phyloP scores from a whole-genome alignment of 352 stramenopile genomes.

The Pythium chondricola region DNA sequence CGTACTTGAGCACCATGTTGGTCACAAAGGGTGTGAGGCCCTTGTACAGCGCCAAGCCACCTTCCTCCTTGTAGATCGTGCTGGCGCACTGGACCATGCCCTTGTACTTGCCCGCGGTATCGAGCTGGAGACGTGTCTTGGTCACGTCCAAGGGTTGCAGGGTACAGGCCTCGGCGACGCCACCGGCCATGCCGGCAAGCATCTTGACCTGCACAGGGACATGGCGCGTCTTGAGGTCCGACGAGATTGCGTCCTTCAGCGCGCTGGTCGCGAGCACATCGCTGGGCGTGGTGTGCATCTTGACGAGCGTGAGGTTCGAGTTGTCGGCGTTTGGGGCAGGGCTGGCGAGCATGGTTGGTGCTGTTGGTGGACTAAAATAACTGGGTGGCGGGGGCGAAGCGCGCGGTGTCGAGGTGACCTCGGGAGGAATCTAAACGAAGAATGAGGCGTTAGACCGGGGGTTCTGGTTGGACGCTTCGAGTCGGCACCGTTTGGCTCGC shows the following conservation, averaged over 20 bases:
- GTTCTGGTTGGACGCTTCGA: background rate
- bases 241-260: conserved; percentile 68
- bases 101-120: conserved; percentile 70
- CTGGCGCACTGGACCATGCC: conserved; percentile 76
- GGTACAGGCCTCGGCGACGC: conserved; percentile 78
- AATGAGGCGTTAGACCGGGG: conserved; percentile 25
- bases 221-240: conserved; percentile 58
- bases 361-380: background rate
- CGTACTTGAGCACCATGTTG: conserved; percentile 89
- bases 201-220: conserved; percentile 83
- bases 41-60: conserved; percentile 76
- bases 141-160: conserved; percentile 82
- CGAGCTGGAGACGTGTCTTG: conserved; percentile 84
- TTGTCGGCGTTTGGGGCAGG: conserved; percentile 10
- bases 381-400: background rate
- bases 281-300: conserved; percentile 17
- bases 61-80: conserved; percentile 81
- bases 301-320: conserved; percentile 25
- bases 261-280: conserved; percentile 57
- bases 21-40: conserved; percentile 80
- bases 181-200: conserved; percentile 79
- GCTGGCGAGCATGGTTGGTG: conserved; percentile 5
- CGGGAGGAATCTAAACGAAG: conserved; percentile 29
- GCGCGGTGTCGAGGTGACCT: conserved; percentile 10
- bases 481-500: conserved; percentile 1